Base-by-base conservation (phyloP, 495 filamentous ascomycete genomes). In the Parmelia sp. region DNA sequence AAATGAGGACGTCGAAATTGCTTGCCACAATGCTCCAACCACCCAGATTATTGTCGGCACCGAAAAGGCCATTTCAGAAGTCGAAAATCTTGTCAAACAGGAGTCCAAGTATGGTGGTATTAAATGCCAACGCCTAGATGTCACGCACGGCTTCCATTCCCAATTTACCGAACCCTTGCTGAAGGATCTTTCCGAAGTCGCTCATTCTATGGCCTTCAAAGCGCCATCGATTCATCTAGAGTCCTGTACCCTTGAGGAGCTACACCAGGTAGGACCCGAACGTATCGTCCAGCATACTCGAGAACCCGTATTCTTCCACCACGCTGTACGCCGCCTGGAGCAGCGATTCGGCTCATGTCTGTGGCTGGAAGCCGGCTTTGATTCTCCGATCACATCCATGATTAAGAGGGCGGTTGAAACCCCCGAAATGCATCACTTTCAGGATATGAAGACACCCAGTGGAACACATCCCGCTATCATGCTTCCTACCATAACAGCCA, bases 361-460 rank as follows among this genome's bases (percentile, higher is more conserved):
- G 5, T 85, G 74, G 72, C 73, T 84, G 0, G 83, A 85, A 61
- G 80, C 81, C 19, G 82, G 82, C 0, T 80, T 79, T 7, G 74
- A 72, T 49, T 81, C 81, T 0, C 74, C 77, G 1, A 73, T 84
- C 23, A 82, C 75, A 0, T 61, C 59, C 0, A 81, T 84, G 75
- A 74, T 72, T 5, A 67, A 70, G 39, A 69, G 75, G 2, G 76
- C 77, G 10, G 42, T 79, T 0, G 67, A 37, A 39, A 23, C 0
- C 36, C 44, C 23, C 58, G 42, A 62, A n/a, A 36, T 19, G 21
- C 59, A 62, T 31, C 15, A 21, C 58, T 66, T 66, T 36, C 47
- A 62, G 10, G 33, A 39, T 19, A 2, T 66, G 45, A 66, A 69
- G 42, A 60, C 66, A n/a, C 81, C 80, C 65, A 77, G 81, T 49